A percentile compares a stretch with the other conserved stretches of the same genome.
phyloP scores from a whole-genome alignment of 306 rosid genomes.

The Cotoneaster glaucophyllus region DNA sequence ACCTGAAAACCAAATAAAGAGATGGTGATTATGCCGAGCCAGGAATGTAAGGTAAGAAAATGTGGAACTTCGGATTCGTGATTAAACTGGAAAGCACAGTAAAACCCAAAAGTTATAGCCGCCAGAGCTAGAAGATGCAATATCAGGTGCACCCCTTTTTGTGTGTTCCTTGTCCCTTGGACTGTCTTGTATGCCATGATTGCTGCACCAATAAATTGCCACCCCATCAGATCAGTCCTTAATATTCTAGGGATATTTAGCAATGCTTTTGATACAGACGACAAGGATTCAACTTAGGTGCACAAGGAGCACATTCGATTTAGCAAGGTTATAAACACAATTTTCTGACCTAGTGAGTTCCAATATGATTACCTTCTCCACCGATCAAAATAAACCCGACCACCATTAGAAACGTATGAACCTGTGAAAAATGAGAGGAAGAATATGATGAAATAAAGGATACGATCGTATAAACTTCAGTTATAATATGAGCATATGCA shows the following conservation, averaged over 20 bases:
- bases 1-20: conserved; percentile 58
- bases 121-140: conserved; percentile 50
- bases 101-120: conserved; percentile 43
- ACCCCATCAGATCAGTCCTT: not conserved
- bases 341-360: not conserved
- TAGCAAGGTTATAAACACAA: not conserved
- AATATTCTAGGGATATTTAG: not conserved
- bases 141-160: conserved; percentile 39
- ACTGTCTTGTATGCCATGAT: conserved; percentile 50
- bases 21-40: conserved; percentile 60
- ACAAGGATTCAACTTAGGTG: no score
- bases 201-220: conserved; percentile 27
- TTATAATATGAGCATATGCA: not conserved
- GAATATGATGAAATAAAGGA: not conserved
- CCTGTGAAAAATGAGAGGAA: conserved; percentile 23
- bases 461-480: not conserved
- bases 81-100: conserved; percentile 37
- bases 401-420: conserved; percentile 60
- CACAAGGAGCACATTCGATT: not conserved
- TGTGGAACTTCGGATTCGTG: conserved; percentile 4
- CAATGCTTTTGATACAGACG: not conserved
- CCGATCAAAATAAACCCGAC: conserved; percentile 53
- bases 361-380: conserved; percentile 57
- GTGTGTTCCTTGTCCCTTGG: conserved; percentile 26
- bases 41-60: conserved; percentile 58